Evolutionary conservation across 768 basidiomycete species (phyloP).

Genomic region (Naganishia onofrii): DNA sequence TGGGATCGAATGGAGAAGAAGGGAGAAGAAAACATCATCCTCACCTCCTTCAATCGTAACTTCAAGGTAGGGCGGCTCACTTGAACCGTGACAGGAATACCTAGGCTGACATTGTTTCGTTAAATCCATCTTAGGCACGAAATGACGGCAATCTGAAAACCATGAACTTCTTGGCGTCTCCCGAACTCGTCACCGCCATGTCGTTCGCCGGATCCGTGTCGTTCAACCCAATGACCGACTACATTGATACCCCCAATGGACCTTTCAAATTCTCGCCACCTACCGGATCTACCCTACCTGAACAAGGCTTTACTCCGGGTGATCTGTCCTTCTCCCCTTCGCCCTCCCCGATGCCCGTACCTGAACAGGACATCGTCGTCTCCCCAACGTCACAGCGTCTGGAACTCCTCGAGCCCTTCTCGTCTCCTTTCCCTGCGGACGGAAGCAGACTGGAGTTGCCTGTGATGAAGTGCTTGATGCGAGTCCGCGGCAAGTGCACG

Average conservation of each 20-base stretch:
- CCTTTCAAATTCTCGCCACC: constrained; percentile 83
- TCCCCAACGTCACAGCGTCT: constrained; percentile 74
- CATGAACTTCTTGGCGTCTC: constrained; percentile 96
- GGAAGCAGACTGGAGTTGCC: constrained; percentile 68
- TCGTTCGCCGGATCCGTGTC: constrained; percentile 88
- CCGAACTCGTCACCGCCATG: constrained; percentile 95
- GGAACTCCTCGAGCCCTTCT: constrained; percentile 81
- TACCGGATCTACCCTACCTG: constrained; percentile 76
- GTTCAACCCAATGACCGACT: constrained; percentile 88
- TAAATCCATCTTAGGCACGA: constrained; percentile 64
- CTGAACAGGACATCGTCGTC: constrained; percentile 75
- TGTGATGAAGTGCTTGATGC: constrained; percentile 75
- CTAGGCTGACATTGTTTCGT: constrained; percentile 61
- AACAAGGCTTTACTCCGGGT: constrained; percentile 72
- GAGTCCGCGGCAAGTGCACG: constrained; percentile 96
- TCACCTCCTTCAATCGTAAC: constrained; percentile 82
- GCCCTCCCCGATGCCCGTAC: constrained; percentile 69
- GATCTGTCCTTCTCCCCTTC: constrained; percentile 71
- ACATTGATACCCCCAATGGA: constrained; percentile 64
- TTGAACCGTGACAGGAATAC: too few species aligned
- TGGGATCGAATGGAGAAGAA: constrained; percentile 91
- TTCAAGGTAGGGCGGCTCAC: background rate
- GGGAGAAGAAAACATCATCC: constrained; percentile 88
- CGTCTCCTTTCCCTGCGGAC: constrained; percentile 62
- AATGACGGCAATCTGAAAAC: constrained; percentile 93